Percentiles rank a stretch among this genome's conserved stretches.
phyloP scores from a whole-genome alignment of 257 asterid species.

The Ajuga chamaepitys region DNA sequence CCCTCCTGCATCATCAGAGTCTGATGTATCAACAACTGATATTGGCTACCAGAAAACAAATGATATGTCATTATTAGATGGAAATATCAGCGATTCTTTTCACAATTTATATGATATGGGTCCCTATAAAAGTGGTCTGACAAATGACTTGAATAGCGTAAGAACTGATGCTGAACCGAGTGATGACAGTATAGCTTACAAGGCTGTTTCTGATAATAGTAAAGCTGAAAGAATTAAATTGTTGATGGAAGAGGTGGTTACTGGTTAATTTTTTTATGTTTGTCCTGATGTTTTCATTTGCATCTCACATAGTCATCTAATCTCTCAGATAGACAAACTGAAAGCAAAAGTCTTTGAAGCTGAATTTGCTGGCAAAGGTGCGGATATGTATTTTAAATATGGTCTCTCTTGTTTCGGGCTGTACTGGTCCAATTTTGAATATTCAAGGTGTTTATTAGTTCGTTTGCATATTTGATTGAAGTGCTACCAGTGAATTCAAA shows the following conservation, averaged over 20 bases:
- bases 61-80: slow-evolving; percentile 35
- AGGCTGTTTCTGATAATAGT: slow-evolving; percentile 28
- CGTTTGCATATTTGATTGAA: slow-evolving; percentile 11
- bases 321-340: slow-evolving; percentile 56
- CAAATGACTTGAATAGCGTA: slow-evolving; percentile 26
- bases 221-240: slow-evolving; percentile 43
- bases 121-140: not conserved
- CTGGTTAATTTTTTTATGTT: not conserved
- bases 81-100: slow-evolving; percentile 23
- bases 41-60: slow-evolving; percentile 18
- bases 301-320: slow-evolving; percentile 19
- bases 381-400: slow-evolving; percentile 15
- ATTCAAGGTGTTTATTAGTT: not conserved
- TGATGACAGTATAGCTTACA: slow-evolving; percentile 25
- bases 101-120: slow-evolving; percentile 21
- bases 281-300: slow-evolving; percentile 9
- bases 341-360: slow-evolving; percentile 54
- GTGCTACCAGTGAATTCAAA: slow-evolving; percentile 33
- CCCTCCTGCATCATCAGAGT: slow-evolving; percentile 60
- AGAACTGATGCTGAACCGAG: slow-evolving; percentile 23
- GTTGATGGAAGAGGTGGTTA: slow-evolving; percentile 64
- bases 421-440: slow-evolving; percentile 12
- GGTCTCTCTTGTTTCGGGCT: slow-evolving; percentile 4
- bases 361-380: slow-evolving; percentile 40
- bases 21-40: slow-evolving; percentile 32